Evolutionary conservation across 2,329 filamentous ascomycete species (phyloP), one percentile per base, ranked within the genome.

Genomic region (Nannizzia gypsea): DNA sequence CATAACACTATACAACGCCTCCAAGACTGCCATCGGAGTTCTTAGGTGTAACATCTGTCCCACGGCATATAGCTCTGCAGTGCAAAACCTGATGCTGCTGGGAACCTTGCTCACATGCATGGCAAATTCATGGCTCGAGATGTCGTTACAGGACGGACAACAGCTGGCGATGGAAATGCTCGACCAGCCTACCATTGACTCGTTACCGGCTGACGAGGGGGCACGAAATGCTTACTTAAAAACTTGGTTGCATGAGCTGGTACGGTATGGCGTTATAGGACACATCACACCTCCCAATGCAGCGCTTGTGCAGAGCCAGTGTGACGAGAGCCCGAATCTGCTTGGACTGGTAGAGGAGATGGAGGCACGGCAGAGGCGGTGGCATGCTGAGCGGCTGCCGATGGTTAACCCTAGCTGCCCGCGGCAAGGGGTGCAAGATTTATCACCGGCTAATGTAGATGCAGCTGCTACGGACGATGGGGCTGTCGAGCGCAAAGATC

Each of bases 11-110:
- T 73, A 72, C 55, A 73, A 71, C n/a, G 73, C 73, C 15, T 70
- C 75, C 26, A 68, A 69, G 59, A 77, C 74, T 8, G 74, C 74
- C 13, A 69, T 68, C 31, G 64, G 69, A 20, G 74, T 77, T 13
- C 71, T 78, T 26, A 73, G 73, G 62, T 78, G 76, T 62, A 64
- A 68, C 48, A 64, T 69, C 17, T 78, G 76, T 60, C 75, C 75
- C 1, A 69, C 70, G 40, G 69, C 66, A 36, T 76, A 76, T 60
- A 70, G 73, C 36, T 73, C 74, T 1, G 71, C 71, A 5, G 65
- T 75, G 24, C 76, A 77, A 61, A 78, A 78, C 58, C 70, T 78
- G 50, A 77, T 77, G 73, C 70, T 78, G 56, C 70, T 72, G n/a
- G 72, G 72, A 11, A 76, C 75, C 9, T 66, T 78, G 11, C 65